phyloP scores from a whole-genome alignment of 2,329 filamentous ascomycete species.

The Penicillium oxalicum region DNA sequence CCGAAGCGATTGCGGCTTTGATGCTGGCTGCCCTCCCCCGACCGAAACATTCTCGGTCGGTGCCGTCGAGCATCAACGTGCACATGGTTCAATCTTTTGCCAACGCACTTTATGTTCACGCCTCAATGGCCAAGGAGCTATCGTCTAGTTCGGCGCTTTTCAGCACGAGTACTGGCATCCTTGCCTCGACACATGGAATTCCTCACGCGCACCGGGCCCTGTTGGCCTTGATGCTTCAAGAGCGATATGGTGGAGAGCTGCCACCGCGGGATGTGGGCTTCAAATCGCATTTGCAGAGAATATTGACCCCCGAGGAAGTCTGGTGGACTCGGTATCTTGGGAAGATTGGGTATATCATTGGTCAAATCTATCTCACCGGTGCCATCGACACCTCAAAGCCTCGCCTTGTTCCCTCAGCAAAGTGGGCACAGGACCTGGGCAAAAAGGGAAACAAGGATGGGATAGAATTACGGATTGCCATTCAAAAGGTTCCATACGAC shows the following conservation, averaged over 20 bases:
- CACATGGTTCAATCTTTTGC: conserved; percentile 28
- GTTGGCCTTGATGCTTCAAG: conserved; percentile 29
- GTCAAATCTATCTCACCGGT: conserved; percentile 29
- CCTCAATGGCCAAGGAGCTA: conserved; percentile 29
- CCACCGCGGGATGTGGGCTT: conserved; percentile 29
- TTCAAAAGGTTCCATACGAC: conserved; percentile 22
- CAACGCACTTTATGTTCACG: conserved; percentile 30
- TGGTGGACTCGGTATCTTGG: conserved; percentile 34
- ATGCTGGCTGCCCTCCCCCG: conserved; percentile 46
- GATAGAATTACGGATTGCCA: conserved; percentile 21
- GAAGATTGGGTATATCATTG: conserved; percentile 26
- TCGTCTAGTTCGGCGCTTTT: conserved; percentile 28
- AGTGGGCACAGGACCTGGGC: conserved; percentile 27
- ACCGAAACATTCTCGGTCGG: conserved; percentile 13
- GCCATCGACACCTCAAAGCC: conserved; percentile 21
- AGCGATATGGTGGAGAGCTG: conserved; percentile 30
- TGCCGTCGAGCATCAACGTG: conserved; percentile 22
- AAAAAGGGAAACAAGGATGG: conserved; percentile 29
- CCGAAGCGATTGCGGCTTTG: conserved; percentile 43
- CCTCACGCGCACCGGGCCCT: conserved; percentile 30
- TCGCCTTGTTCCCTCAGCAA: conserved; percentile 22
- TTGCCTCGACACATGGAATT: conserved; percentile 31
- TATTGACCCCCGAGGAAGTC: conserved; percentile 29
- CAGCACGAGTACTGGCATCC: conserved; percentile 28
- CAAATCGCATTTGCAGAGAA: conserved; percentile 22